Conservation (phyloP, 2,329 filamentous ascomycete species). For the Talaromyces amestolkiae region DNA sequence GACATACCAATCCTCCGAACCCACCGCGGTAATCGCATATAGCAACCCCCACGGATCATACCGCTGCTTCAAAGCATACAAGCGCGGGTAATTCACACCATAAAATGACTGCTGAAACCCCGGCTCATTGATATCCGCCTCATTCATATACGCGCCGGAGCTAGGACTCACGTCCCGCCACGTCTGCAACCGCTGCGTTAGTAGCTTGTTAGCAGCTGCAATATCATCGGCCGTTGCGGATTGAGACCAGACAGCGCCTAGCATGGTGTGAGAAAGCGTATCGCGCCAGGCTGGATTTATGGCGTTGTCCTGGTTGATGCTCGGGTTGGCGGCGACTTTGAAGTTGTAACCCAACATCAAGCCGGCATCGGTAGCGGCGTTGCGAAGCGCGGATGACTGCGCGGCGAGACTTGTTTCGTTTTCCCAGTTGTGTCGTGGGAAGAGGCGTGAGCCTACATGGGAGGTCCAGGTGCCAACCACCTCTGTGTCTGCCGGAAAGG, state of each 20-base stretch:
- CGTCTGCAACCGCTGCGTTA: conserved; percentile 31
- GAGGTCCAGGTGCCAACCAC: neutral
- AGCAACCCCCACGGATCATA: conserved; percentile 45
- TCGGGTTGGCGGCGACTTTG: conserved; percentile 7
- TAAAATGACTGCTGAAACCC: conserved; percentile 45
- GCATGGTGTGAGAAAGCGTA: conserved; percentile 35
- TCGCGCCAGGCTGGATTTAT: conserved; percentile 43
- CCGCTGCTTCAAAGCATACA: conserved; percentile 41
- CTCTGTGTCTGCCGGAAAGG: neutral
- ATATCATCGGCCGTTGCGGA: conserved; percentile 38
- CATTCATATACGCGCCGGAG: conserved; percentile 44
- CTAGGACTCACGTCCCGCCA: conserved; percentile 1
- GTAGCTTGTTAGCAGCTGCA: conserved; percentile 35
- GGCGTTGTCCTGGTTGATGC: conserved; percentile 31
- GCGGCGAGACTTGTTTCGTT: conserved; percentile 3
- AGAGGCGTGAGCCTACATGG: neutral
- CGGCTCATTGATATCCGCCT: conserved; percentile 42
- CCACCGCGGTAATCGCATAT: conserved; percentile 42
- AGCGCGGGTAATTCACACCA: conserved; percentile 39
- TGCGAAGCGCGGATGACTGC: conserved; percentile 1
- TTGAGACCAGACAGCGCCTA: conserved; percentile 39
- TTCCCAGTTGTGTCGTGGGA: conserved; percentile 6
- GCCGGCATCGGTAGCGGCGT: neutral
- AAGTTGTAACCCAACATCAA: conserved; percentile 6
- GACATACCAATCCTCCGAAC: conserved; percentile 39